Percentiles rank a stretch among this genome's conserved stretches.
Conservation (phyloP, 2,329 filamentous ascomycete species). For the Chaetomiaceae sp. region DNA sequence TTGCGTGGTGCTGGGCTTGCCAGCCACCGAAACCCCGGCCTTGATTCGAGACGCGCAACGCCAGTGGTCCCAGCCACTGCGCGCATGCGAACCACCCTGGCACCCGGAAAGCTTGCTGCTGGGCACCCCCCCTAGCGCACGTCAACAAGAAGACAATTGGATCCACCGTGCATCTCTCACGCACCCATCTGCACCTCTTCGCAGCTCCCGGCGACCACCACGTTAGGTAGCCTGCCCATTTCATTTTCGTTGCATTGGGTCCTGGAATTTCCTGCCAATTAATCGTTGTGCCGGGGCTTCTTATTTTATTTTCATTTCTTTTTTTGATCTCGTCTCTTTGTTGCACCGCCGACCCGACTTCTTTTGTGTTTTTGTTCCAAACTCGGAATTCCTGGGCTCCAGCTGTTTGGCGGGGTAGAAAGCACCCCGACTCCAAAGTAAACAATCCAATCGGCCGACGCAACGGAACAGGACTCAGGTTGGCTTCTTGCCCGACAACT, state of each 20-base stretch:
- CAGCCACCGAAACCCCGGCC: slow-evolving; percentile 15
- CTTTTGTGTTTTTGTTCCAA: neutral
- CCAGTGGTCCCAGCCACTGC: slow-evolving; percentile 17
- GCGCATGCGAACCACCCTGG: slow-evolving; percentile 12
- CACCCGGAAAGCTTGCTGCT: neutral
- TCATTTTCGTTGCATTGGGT: neutral
- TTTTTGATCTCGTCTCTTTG: neutral
- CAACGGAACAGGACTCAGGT: too few relatives aligned
- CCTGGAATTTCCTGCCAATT: neutral
- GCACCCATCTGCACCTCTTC: neutral
- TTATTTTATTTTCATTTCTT: neutral
- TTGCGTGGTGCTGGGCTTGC: neutral
- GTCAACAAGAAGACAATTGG: slow-evolving; percentile 7
- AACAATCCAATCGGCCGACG: slow-evolving; percentile 18
- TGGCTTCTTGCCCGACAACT: too few relatives aligned
- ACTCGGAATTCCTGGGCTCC: too few relatives aligned
- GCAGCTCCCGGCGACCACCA: slow-evolving; percentile 1
- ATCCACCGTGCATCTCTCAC: slow-evolving; percentile 5
- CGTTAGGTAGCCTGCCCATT: too few relatives aligned
- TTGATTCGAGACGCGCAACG: slow-evolving; percentile 13
- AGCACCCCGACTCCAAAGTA: slow-evolving; percentile 13
- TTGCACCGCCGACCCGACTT: neutral
- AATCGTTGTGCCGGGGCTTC: too few relatives aligned
- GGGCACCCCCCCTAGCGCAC: slow-evolving; percentile 2
- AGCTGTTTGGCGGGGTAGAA: slow-evolving; percentile 1